Evolutionary conservation across 805 yeast species (phyloP).

Genomic region (Wickerhamiella occidentalis): DNA sequence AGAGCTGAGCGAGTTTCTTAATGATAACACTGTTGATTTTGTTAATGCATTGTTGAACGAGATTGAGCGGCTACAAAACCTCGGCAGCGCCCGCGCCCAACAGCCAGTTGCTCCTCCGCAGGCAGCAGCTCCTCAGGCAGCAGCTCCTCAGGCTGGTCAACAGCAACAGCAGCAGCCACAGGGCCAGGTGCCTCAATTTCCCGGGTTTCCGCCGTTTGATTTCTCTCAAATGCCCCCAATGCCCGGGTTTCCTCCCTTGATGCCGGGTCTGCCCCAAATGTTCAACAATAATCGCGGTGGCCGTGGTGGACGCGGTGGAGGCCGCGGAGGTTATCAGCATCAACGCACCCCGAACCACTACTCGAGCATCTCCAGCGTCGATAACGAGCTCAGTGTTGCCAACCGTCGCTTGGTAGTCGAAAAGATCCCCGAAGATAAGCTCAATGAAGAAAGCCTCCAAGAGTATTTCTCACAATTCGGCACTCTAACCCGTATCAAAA

Average conservation of each 20-base stretch:
- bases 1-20: conserved; percentile 34
- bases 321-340: not conserved
- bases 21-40: conserved; percentile 25
- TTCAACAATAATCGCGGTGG: conserved; percentile 8
- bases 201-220: conserved; percentile 5
- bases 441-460: conserved; percentile 28
- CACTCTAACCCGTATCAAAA: conserved; percentile 24
- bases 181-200: conserved; percentile 4
- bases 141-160: not conserved
- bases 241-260: conserved; percentile 9
- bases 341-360: conserved; percentile 5
- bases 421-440: conserved; percentile 34
- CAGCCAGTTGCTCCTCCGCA: conserved; percentile 9
- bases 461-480: conserved; percentile 36
- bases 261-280: conserved; percentile 10
- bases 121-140: not conserved
- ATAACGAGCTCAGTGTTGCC: conserved; percentile 23
- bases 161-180: conserved; percentile 10
- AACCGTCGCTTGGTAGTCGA: conserved; percentile 32
- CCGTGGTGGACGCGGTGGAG: not conserved
- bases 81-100: conserved; percentile 8
- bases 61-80: conserved; percentile 17
- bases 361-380: conserved; percentile 12
- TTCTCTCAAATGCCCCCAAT: not conserved
- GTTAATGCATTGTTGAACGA: conserved; percentile 28